phyloP scores from a whole-genome alignment of 2,329 filamentous ascomycete species.

The Fonsecaea monophora region DNA sequence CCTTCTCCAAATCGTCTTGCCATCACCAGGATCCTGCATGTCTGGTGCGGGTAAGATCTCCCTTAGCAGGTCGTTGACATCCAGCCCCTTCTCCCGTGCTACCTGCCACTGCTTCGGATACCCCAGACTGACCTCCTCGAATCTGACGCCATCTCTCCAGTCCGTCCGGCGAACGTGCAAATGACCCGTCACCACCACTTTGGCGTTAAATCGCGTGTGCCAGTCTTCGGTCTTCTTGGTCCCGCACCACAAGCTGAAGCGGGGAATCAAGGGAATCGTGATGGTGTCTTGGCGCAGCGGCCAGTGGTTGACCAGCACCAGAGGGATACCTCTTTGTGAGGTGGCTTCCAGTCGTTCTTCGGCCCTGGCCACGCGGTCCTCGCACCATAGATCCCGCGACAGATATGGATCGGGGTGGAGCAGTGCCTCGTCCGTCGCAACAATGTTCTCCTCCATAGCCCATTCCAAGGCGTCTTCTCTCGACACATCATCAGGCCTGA shows the following conservation, averaged over 20 bases:
- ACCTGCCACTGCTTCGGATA: conserved; percentile 41
- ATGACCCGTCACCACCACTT: conserved; percentile 40
- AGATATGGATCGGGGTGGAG: conserved; percentile 39
- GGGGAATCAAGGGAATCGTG: conserved; percentile 37
- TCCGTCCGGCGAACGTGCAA: conserved; percentile 40
- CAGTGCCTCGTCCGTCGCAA: conserved; percentile 39
- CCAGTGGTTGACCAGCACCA: conserved; percentile 41
- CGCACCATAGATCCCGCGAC: conserved; percentile 38
- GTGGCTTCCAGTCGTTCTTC: conserved; percentile 34
- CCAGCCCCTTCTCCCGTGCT: conserved; percentile 34
- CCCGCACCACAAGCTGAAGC: conserved; percentile 41
- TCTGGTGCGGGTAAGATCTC: conserved; percentile 37
- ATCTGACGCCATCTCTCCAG: conserved; percentile 39
- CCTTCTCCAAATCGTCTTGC: conserved; percentile 32
- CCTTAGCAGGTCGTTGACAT: conserved; percentile 37
- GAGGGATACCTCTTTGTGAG: conserved; percentile 28
- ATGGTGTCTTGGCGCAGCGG: conserved; percentile 39
- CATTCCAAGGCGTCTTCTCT: conserved; percentile 52
- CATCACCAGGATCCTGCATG: conserved; percentile 31
- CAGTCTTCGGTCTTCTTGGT: conserved; percentile 40
- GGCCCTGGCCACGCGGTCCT: conserved; percentile 31
- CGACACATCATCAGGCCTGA: conserved; percentile 58
- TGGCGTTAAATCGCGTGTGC: conserved; percentile 39
- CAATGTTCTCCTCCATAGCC: conserved; percentile 39
- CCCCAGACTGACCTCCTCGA: conserved; percentile 40